Percentiles rank a stretch among this genome's conserved stretches.
Conservation (phyloP, 2,329 filamentous ascomycete species). For the Kalaharituber pfeilii region DNA sequence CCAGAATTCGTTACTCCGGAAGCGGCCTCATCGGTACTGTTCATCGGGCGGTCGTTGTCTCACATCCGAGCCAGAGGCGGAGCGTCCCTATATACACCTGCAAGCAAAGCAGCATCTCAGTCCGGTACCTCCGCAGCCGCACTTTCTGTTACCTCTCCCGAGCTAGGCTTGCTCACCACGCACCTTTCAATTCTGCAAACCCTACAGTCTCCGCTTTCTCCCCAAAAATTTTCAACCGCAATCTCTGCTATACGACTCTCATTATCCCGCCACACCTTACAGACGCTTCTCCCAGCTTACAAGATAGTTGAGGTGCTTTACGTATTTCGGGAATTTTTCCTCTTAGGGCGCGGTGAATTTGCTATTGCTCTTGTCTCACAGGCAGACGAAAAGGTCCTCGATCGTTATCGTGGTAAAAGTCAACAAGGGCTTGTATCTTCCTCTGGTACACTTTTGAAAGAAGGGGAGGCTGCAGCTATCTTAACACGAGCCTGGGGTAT, state of each 20-base stretch:
- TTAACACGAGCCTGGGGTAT: slow-evolving; percentile 63
- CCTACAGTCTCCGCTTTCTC: slow-evolving; percentile 48
- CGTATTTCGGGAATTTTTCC: slow-evolving; percentile 68
- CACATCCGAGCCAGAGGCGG: slow-evolving; percentile 47
- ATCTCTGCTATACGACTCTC: slow-evolving; percentile 63
- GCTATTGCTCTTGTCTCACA: slow-evolving; percentile 71
- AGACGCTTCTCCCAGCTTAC: slow-evolving; percentile 59
- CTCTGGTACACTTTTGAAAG: slow-evolving; percentile 44
- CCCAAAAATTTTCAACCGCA: slow-evolving; percentile 49
- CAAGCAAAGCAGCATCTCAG: slow-evolving; percentile 23
- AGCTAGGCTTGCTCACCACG: slow-evolving; percentile 24
- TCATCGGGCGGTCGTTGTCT: slow-evolving; percentile 76
- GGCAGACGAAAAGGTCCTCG: slow-evolving; percentile 62
- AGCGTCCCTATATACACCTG: slow-evolving; percentile 24
- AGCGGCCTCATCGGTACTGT: slow-evolving; percentile 68
- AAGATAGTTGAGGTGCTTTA: slow-evolving; percentile 61
- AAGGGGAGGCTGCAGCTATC: slow-evolving; percentile 66
- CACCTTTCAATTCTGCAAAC: slow-evolving; percentile 19
- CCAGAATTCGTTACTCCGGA: slow-evolving; percentile 62
- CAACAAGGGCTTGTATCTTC: slow-evolving; percentile 41
- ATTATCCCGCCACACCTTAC: slow-evolving; percentile 66
- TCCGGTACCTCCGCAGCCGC: not conserved
- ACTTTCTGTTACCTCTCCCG: slow-evolving; percentile 2
- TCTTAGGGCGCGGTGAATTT: slow-evolving; percentile 80
- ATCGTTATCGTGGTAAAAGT: slow-evolving; percentile 48